Evolutionary conservation across 2,329 filamentous ascomycete species (phyloP), one percentile per base, ranked within the genome.

Genomic region (Colletotrichum sp.): DNA sequence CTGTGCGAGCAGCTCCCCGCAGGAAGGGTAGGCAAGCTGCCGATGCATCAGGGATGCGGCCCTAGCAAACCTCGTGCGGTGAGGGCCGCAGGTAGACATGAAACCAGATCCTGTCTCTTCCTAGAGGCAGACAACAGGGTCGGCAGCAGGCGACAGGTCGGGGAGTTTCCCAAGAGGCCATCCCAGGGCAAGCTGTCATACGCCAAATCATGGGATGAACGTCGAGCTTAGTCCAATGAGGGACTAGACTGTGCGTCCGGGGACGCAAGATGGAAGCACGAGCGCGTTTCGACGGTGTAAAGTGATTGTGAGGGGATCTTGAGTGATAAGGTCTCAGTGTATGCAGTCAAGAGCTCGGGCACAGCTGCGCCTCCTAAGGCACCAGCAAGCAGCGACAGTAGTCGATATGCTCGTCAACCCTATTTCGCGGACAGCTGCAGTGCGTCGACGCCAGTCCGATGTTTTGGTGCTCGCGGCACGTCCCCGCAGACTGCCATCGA

Each of bases 121-220:
- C 15, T 34, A 15, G 2, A 15, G 24, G 44, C 21, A 36, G 24
- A 32, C 24, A 52, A 18, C 18, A 28, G 32, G 16, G 39, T 34
- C 28, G 18, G 26, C 44, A 34, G 16, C 36, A 55, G 26, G 36
- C 36, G n/a, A 59, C 13, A 36, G 39, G 8, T 44, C 24, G 73
- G 44, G n/a, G 73, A 49, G 39, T 16, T 36, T 69, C 32, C 34
- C 18, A 49, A 26, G 30, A 36, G 36, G 9, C 16, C n/a, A 15
- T 74, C n/a, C 30, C 21, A 21, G 57, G 34, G 34, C 24, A 26
- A 60, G 68, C 62, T 63, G 26, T 34, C 57, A 39, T 44, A 55
- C 63, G 44, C 70, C 57, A 64, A n/a, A 26, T n/a, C n/a, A 24
- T 76, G 28, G 39, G 73, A 76, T 7, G 69, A 65, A 68, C 55